Evolutionary conservation across 129 eudicot genomes (phyloP), one percentile per base, ranked within the genome.

Genomic region (Glebionis coronaria): DNA sequence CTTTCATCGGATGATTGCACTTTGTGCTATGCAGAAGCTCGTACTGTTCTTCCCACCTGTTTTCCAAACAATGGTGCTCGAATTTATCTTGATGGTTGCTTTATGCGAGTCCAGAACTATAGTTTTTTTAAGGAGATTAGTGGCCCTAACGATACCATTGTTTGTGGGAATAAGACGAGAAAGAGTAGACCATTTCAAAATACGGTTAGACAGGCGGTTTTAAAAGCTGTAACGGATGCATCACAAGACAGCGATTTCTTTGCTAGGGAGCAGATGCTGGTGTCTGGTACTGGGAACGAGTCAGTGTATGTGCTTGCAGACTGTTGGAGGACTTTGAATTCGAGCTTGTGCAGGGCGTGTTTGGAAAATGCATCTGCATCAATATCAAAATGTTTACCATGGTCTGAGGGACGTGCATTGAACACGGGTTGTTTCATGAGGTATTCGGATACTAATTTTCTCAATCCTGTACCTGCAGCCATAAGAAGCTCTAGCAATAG

Each of bases 401-500:
- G 77, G 86, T 77, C 90, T 0, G 90, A 86, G 79, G 97, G 94
- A 1, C 73, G 94, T 62, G 94, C 83, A 3, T 31, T 90, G 76
- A 74, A 86, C 52, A 86, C 94, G 0, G 95, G 97, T 4, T 90
- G 97, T 75, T 86, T 83, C 72, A 61, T 90, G 83, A 87, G 95
- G 82, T 91, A 91, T 69, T 91, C 97, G 0, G 88, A 91, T 72
- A 79, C 68, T 20, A 44, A 91, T 61, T 91, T 91, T 66, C 93
- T 87, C 38, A 91, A 91, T 83, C 79, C 87, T 20, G 53, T 73
- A 51, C 71, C 40, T 29, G 38, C 79, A 2, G n/a, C 65, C 62
- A 59, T 72, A 61, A 78, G 90, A 29, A 67, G 62, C 52, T 74
- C 87, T 20, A 80, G 83, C 72, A 84, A 87, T 84, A 57, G 29